phyloP scores from a whole-genome alignment of 805 yeast genomes.

The Suhomyces tanzawaensis region DNA sequence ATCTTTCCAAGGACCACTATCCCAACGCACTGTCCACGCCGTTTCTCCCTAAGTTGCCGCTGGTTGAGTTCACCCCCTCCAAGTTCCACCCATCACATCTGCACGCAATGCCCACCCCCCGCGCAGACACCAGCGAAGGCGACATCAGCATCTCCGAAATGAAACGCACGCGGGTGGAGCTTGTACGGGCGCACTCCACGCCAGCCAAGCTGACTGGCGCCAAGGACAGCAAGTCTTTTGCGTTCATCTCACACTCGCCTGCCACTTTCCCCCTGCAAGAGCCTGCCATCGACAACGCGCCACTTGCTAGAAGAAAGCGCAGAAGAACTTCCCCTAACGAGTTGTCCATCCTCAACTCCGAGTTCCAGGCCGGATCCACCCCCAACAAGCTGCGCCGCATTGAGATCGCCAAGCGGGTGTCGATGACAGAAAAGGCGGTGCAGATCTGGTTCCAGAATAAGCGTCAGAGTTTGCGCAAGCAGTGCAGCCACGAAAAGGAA shows the following conservation, averaged over 20 bases:
- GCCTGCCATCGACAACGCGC: slow-evolving; percentile 85
- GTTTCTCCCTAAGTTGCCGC: slow-evolving; percentile 23
- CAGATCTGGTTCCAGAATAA: slow-evolving; percentile 98
- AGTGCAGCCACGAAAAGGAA: slow-evolving; percentile 34
- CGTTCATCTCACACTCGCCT: slow-evolving; percentile 91
- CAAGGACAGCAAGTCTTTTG: slow-evolving; percentile 57
- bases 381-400: slow-evolving; percentile 77
- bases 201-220: slow-evolving; percentile 55
- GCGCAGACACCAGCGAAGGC: slow-evolving; percentile 9
- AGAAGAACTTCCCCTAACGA: slow-evolving; percentile 93
- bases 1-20: slow-evolving; percentile 5
- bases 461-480: slow-evolving; percentile 75
- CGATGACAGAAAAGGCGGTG: slow-evolving; percentile 96
- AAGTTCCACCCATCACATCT: slow-evolving; percentile 1
- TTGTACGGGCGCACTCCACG: slow-evolving; percentile 1
- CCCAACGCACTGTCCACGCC: slow-evolving; percentile 9
- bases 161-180: slow-evolving; percentile 1
- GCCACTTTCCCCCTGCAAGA: slow-evolving; percentile 81
- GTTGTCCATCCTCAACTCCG: slow-evolving; percentile 73
- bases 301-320: slow-evolving; percentile 88
- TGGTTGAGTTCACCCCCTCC: slow-evolving; percentile 18
- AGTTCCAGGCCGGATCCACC: slow-evolving; percentile 72
- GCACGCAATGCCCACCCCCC: slow-evolving; percentile 3
- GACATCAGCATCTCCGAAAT: slow-evolving; percentile 11
- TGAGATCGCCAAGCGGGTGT: slow-evolving; percentile 75